A percentile compares a stretch with the other conserved stretches of the same genome.
These are phyloP conservation scores for Tetrapyrgos nigripes DNA, from an alignment of 1,284 basidiomycete genomes.

Conservation along the genomic window DNA sequence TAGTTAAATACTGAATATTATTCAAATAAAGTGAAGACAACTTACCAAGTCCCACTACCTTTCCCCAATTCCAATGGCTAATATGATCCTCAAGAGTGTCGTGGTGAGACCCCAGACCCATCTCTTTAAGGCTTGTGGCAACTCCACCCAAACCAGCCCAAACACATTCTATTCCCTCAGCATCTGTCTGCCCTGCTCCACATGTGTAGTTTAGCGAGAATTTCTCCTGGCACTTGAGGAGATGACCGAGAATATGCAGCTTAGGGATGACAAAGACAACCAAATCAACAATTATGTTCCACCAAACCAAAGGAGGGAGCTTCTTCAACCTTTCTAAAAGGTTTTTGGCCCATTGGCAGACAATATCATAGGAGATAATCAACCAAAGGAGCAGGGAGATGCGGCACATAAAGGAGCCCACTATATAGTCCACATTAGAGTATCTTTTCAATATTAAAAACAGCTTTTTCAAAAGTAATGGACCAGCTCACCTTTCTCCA, in stretches of 20 bases:
- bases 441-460: slow-evolving; percentile 15
- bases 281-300: neutral
- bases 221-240: neutral
- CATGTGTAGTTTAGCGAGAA: neutral
- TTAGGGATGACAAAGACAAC: neutral
- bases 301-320: neutral
- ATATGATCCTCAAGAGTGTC: neutral
- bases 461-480: too few species aligned
- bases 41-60: neutral
- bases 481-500: too few species aligned
- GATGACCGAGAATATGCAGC: neutral
- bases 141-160: neutral
- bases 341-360: slow-evolving; percentile 21
- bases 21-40: neutral
- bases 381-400: neutral
- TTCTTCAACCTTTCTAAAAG: slow-evolving; percentile 4
- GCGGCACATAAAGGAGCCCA: slow-evolving; percentile 6
- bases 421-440: slow-evolving; percentile 26
- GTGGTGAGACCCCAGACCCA: neutral
- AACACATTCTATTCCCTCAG: neutral
- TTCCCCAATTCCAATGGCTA: neutral
- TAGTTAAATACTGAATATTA: neutral
- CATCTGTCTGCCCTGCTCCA: slow-evolving; percentile 5
- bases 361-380: slow-evolving; percentile 25
- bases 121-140: neutral